Evolutionary conservation across 1,284 basidiomycete genomes (phyloP).

Genomic region (Volvariella volvacea): DNA sequence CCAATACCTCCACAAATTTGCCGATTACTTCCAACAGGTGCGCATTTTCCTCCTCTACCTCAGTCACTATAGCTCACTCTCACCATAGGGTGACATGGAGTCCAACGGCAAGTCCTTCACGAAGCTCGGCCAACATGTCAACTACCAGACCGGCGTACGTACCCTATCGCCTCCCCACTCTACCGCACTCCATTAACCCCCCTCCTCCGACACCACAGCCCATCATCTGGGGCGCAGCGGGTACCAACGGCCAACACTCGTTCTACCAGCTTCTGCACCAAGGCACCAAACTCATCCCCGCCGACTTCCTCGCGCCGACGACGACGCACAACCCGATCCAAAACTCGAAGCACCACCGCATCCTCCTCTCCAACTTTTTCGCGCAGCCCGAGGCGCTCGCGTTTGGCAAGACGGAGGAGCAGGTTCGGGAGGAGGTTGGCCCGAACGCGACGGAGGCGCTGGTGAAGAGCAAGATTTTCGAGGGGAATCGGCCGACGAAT

Average conservation of each 20-base stretch:
- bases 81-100: conserved; percentile 87
- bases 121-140: conserved; percentile 86
- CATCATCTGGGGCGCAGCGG: conserved; percentile 98
- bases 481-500: conserved; percentile 96
- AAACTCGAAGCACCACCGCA: conserved; percentile 89
- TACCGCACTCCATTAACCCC: no score
- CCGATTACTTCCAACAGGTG: conserved; percentile 98
- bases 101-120: conserved; percentile 97
- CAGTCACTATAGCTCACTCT: not conserved
- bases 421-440: conserved; percentile 82
- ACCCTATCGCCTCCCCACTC: no score
- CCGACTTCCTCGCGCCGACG: conserved; percentile 94
- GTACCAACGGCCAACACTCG: conserved; percentile 98
- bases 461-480: conserved; percentile 97
- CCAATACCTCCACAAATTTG: conserved; percentile 98
- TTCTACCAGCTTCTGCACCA: conserved; percentile 99
- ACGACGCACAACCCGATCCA: conserved; percentile 90
- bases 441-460: conserved; percentile 73
- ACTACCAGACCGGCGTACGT: conserved; percentile 93
- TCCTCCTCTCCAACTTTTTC: conserved; percentile 96
- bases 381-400: conserved; percentile 97
- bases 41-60: conserved; percentile 5
- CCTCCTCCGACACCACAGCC: conserved; percentile 44
- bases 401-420: conserved; percentile 93
- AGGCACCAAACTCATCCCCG: conserved; percentile 88